Evolutionary conservation across 768 basidiomycete species (phyloP).

Genomic region (Gelatoporia subvermispora): DNA sequence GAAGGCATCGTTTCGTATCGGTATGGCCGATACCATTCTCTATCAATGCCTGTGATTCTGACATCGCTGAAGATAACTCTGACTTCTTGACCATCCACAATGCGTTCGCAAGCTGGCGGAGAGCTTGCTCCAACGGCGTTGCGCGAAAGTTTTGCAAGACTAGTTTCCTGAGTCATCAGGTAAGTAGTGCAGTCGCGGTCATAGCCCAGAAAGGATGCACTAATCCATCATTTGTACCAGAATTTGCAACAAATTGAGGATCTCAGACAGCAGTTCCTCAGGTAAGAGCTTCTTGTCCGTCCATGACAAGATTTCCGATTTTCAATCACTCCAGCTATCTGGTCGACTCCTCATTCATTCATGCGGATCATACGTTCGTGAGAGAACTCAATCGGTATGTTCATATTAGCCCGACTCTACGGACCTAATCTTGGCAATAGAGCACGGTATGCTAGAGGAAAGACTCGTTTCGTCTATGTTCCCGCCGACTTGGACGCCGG

Average conservation of each 20-base stretch:
- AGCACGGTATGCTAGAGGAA: slow-evolving; percentile 68
- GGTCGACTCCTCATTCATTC: slow-evolving; percentile 83
- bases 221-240: slow-evolving; percentile 34
- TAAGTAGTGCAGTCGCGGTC: slow-evolving; percentile 26
- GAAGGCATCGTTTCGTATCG: slow-evolving; percentile 71
- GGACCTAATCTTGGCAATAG: slow-evolving; percentile 30
- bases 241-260: slow-evolving; percentile 97
- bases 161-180: slow-evolving; percentile 83
- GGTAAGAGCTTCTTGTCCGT: slow-evolving; percentile 9
- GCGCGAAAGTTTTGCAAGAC: slow-evolving; percentile 74
- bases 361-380: slow-evolving; percentile 57
- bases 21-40: no score
- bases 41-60: neutral
- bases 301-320: no score
- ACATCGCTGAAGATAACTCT: slow-evolving; percentile 65
- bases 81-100: slow-evolving; percentile 94
- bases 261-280: slow-evolving; percentile 70
- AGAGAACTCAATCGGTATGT: slow-evolving; percentile 65
- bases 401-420: neutral
- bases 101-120: slow-evolving; percentile 84
- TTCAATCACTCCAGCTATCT: slow-evolving; percentile 64
- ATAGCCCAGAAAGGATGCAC: neutral
- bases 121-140: slow-evolving; percentile 57
- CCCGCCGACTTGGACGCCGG: slow-evolving; percentile 71
- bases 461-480: slow-evolving; percentile 69